These are phyloP conservation scores for Fusarium xyrophilum DNA, from an alignment of 2,329 filamentous ascomycete genomes.

Conservation along the genomic window DNA sequence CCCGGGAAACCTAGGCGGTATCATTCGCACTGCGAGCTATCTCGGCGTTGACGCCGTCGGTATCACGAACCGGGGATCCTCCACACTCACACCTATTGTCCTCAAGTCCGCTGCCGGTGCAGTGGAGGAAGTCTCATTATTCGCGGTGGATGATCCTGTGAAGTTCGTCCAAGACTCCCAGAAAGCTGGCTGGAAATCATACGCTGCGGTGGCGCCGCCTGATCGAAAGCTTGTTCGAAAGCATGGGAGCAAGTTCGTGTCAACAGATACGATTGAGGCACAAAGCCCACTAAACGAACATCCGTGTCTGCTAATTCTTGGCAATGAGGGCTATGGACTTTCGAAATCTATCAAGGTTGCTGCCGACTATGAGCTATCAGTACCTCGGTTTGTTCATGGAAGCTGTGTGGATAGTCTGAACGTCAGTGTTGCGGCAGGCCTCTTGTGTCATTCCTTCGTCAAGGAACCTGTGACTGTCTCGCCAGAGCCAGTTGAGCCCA, in stretches of 20 bases:
- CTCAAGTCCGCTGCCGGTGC: slow-evolving; percentile 91
- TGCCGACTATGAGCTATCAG: slow-evolving; percentile 71
- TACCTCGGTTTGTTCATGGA: slow-evolving; percentile 62
- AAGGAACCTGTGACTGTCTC: slow-evolving; percentile 43
- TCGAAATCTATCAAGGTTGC: slow-evolving; percentile 67
- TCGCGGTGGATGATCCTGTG: slow-evolving; percentile 70
- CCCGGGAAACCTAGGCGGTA: slow-evolving; percentile 87
- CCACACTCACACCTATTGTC: slow-evolving; percentile 76
- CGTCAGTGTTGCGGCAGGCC: slow-evolving; percentile 84
- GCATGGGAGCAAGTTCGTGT: slow-evolving; percentile 54
- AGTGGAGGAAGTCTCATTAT: slow-evolving; percentile 77
- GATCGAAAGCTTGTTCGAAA: slow-evolving; percentile 44
- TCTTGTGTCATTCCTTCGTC: slow-evolving; percentile 76
- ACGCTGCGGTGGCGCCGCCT: slow-evolving; percentile 70
- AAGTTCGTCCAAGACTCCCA: slow-evolving; percentile 74
- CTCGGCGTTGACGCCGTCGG: slow-evolving; percentile 87
- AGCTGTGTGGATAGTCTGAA: slow-evolving; percentile 86
- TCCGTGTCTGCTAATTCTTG: slow-evolving; percentile 82
- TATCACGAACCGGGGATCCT: slow-evolving; percentile 75
- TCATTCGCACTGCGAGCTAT: slow-evolving; percentile 87
- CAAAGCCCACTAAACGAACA: slow-evolving; percentile 61
- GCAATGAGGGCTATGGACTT: slow-evolving; percentile 80
- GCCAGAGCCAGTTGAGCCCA: not conserved
- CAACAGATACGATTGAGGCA: slow-evolving; percentile 57
- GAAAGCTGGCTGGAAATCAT: slow-evolving; percentile 80